Evolutionary conservation across 2,329 filamentous ascomycete species (phyloP).

Genomic region (Helicocarpus griseus): DNA sequence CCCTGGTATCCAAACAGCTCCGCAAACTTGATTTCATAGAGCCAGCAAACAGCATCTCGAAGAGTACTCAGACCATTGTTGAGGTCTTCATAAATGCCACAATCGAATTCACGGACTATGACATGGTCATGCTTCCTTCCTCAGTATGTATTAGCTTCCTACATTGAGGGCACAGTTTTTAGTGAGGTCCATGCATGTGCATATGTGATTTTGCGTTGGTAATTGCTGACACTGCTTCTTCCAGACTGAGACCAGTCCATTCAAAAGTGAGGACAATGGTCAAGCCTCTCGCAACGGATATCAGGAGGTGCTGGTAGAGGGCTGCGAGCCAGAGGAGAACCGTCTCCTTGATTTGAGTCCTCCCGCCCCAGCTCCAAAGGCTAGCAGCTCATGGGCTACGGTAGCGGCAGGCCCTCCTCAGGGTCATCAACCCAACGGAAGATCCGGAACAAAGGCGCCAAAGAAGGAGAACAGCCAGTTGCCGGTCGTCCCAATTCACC

Average conservation of each 20-base stretch:
- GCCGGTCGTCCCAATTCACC: not conserved
- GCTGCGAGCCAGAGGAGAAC: not conserved
- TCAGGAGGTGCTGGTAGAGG: not conserved
- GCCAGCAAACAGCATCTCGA: conserved; percentile 27
- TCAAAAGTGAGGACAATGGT: not conserved
- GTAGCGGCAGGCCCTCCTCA: not conserved
- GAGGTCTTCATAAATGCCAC: conserved; percentile 24
- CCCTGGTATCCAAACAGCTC: conserved; percentile 21
- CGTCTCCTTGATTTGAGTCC: not conserved
- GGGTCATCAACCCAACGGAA: not conserved
- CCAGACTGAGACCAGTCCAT: not conserved
- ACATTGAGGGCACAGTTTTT: conserved; percentile 7
- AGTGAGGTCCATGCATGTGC: conserved; percentile 10
- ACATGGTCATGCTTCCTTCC: conserved; percentile 8
- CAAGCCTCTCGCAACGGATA: not conserved
- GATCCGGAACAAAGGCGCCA: not conserved
- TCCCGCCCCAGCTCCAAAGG: not conserved
- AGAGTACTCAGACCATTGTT: conserved; percentile 24
- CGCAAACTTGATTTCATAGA: conserved; percentile 20
- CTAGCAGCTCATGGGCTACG: not conserved
- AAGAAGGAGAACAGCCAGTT: not conserved
- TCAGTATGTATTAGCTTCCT: not conserved
- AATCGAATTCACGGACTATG: conserved; percentile 14
- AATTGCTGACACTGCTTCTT: not conserved
- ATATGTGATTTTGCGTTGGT: not conserved